Evolutionary conservation across 2,329 filamentous ascomycete species (phyloP).

Genomic region (Xylariomycetidae sp.): DNA sequence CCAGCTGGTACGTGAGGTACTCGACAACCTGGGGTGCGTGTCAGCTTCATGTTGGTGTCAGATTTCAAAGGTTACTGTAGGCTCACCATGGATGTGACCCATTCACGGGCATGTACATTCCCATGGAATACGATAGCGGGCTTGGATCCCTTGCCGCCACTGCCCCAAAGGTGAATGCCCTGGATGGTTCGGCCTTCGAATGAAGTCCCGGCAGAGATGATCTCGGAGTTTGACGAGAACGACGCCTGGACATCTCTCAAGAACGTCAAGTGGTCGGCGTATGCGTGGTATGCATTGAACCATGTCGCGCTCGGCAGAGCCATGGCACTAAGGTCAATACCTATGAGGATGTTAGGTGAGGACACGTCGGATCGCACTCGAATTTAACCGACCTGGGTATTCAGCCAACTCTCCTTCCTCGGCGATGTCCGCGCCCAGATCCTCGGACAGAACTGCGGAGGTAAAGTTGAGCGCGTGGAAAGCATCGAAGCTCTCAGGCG

Average conservation of each 20-base stretch:
- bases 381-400: slow-evolving; percentile 22
- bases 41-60: too few species aligned
- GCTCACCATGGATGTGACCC: slow-evolving; percentile 25
- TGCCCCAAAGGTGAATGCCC: slow-evolving; percentile 53
- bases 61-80: too few species aligned
- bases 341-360: background rate
- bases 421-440: slow-evolving; percentile 28
- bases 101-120: slow-evolving; percentile 31
- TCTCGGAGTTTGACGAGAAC: slow-evolving; percentile 43
- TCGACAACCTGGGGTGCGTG: slow-evolving; percentile 35
- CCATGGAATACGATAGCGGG: slow-evolving; percentile 47
- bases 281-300: slow-evolving; percentile 51
- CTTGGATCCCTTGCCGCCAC: slow-evolving; percentile 38
- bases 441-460: slow-evolving; percentile 22
- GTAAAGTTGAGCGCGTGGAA: slow-evolving; percentile 27
- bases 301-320: slow-evolving; percentile 37
- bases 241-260: slow-evolving; percentile 40
- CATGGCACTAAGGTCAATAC: too few species aligned
- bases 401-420: slow-evolving; percentile 25
- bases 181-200: slow-evolving; percentile 49
- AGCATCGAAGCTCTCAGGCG: slow-evolving; percentile 25
- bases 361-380: too few species aligned
- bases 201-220: slow-evolving; percentile 43
- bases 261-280: slow-evolving; percentile 47
- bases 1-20: slow-evolving; percentile 43